Evolutionary conservation across 2,329 filamentous ascomycete genomes (phyloP).

Genomic region (Septoria petroselini): DNA sequence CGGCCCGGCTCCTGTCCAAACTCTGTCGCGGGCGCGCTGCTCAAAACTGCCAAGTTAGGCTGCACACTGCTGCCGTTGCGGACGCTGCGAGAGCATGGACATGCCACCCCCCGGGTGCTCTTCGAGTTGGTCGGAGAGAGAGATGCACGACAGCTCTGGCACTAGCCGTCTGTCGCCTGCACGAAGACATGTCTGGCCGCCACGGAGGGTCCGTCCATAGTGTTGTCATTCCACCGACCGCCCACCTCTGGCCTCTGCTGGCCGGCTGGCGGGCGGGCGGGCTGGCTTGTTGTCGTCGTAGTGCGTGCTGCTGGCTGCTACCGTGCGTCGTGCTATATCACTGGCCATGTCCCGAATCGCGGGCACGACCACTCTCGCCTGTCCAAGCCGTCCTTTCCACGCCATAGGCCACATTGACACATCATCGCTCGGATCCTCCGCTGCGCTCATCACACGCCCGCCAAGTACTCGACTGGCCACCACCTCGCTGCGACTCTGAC

Average conservation of each 20-base stretch:
- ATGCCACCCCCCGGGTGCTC: slow-evolving; percentile 10
- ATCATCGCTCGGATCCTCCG: slow-evolving; percentile 7
- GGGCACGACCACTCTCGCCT: slow-evolving; percentile 22
- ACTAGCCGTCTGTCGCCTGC: slow-evolving; percentile 9
- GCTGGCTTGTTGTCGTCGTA: too few relatives aligned
- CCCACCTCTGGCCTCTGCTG: too few relatives aligned
- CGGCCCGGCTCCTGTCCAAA: slow-evolving; percentile 17
- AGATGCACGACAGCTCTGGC: slow-evolving; percentile 18
- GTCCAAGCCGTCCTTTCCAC: slow-evolving; percentile 15
- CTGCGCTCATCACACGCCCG: slow-evolving; percentile 1
- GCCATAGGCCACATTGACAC: slow-evolving; percentile 23
- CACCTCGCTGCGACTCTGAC: background rate
- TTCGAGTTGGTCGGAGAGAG: slow-evolving; percentile 16
- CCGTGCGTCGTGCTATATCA: slow-evolving; percentile 28
- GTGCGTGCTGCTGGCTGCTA: background rate
- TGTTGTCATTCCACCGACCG: slow-evolving; percentile 23
- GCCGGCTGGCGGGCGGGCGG: too few relatives aligned
- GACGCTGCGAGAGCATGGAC: slow-evolving; percentile 2
- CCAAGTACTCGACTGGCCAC: slow-evolving; percentile 11
- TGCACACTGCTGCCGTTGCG: slow-evolving; percentile 4
- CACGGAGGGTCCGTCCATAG: slow-evolving; percentile 16
- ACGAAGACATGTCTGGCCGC: slow-evolving; percentile 17
- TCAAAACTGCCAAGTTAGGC: too few relatives aligned
- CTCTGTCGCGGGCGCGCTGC: slow-evolving; percentile 5
- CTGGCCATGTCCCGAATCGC: slow-evolving; percentile 19